These are phyloP conservation scores for Haematococcus lacustris DNA, from an alignment of 139 green algal genomes.

Conservation along the genomic window DNA sequence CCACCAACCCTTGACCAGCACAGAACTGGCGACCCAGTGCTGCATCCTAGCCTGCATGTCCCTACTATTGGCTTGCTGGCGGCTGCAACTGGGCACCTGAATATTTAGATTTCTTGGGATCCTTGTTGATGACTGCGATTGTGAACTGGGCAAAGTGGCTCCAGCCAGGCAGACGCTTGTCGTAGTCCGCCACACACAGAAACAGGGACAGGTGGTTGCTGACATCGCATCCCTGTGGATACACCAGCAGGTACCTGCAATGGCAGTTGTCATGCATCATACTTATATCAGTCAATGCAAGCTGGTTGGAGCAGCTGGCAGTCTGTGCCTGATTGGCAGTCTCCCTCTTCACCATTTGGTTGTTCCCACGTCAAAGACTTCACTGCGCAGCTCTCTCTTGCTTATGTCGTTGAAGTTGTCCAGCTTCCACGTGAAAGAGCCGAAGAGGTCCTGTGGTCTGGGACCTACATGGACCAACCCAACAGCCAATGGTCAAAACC, in stretches of 20 bases:
- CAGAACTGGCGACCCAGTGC: no score
- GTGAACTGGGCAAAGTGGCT: constrained; percentile 98
- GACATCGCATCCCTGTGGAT: constrained; percentile 95
- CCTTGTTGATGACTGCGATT: constrained; percentile 97
- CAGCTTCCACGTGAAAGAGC: constrained; percentile 97
- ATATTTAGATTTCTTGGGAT: constrained; percentile 98
- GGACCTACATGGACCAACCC: constrained; percentile 21
- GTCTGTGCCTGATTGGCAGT: no score
- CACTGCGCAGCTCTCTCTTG: constrained; percentile 90
- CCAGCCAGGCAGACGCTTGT: constrained; percentile 97
- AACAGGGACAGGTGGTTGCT: constrained; percentile 97
- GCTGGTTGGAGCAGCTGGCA: no score
- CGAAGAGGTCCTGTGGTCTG: constrained; percentile 79
- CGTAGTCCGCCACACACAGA: constrained; percentile 97
- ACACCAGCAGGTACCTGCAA: constrained; percentile 93
- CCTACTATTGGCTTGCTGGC: no score
- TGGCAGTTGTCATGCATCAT: no score
- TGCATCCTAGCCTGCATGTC: no score
- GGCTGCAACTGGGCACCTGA: no score
- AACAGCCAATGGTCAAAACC: background rate
- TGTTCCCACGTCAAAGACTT: constrained; percentile 85
- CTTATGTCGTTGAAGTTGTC: constrained; percentile 88
- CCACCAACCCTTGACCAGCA: no score
- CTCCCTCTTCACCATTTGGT: constrained; percentile 95
- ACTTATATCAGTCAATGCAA: no score